These are phyloP conservation scores for Hansfordia pulvinata DNA, from an alignment of 2,329 filamentous ascomycete species.

Conservation along the genomic window DNA sequence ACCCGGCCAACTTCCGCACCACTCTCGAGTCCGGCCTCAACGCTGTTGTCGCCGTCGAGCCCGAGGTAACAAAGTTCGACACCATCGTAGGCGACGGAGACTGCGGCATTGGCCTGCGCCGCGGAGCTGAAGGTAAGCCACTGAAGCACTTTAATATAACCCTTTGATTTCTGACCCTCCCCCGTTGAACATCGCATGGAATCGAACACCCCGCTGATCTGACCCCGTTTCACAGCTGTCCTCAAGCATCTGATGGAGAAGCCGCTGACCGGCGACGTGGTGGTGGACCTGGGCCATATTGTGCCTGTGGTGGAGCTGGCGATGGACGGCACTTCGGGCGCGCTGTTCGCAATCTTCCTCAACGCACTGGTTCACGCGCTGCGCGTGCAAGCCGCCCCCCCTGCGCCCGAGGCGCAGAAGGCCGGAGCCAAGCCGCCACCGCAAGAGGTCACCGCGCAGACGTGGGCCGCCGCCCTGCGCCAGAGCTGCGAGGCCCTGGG, in stretches of 20 bases:
- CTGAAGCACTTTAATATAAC: neutral
- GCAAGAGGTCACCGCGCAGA: conserved; percentile 22
- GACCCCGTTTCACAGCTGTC: conserved; percentile 24
- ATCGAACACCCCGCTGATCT: too few species aligned
- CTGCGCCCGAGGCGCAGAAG: too few species aligned
- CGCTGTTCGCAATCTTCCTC: conserved; percentile 68
- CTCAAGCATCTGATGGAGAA: conserved; percentile 31
- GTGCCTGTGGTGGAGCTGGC: conserved; percentile 39
- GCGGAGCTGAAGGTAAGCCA: conserved; percentile 60
- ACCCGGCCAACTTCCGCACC: conserved; percentile 33
- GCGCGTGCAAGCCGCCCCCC: conserved; percentile 24
- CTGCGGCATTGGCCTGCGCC: conserved; percentile 74
- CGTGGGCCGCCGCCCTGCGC: conserved; percentile 53
- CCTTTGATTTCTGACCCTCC: neutral
- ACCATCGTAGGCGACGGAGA: conserved; percentile 85
- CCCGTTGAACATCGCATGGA: conserved; percentile 24
- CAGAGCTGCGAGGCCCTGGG: conserved; percentile 57
- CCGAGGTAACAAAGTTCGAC: conserved; percentile 59
- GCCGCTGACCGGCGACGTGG: conserved; percentile 34
- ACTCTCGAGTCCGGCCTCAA: conserved; percentile 44
- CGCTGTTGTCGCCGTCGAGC: conserved; percentile 50
- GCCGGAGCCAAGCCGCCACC: too few species aligned
- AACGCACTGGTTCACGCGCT: conserved; percentile 65
- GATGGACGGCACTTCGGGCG: conserved; percentile 51
- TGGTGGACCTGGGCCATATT: conserved; percentile 36